phyloP scores from a whole-genome alignment of 768 basidiomycete genomes.

The Panus rudis region DNA sequence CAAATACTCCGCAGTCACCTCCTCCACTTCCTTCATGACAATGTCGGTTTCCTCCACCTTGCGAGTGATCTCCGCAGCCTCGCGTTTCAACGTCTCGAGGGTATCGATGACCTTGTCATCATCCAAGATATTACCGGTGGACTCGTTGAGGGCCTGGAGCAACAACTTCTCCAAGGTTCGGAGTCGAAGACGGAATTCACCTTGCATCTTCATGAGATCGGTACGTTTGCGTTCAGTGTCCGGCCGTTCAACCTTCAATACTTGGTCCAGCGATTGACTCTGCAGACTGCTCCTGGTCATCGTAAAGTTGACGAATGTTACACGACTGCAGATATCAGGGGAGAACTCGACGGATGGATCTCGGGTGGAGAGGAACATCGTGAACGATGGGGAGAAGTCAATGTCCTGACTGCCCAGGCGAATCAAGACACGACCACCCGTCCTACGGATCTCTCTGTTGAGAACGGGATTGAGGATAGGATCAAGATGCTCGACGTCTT shows the following conservation, averaged over 20 bases:
- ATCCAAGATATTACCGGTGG: constrained; percentile 93
- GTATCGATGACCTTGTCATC: constrained; percentile 98
- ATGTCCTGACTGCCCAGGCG: constrained; percentile 97
- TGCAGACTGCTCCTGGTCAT: constrained; percentile 99
- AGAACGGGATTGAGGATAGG: constrained; percentile 96
- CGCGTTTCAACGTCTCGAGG: constrained; percentile 89
- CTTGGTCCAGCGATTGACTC: constrained; percentile 95
- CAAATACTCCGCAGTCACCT: constrained; percentile 90
- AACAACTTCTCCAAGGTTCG: constrained; percentile 89
- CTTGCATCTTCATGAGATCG: constrained; percentile 96
- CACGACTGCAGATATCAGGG: constrained; percentile 96
- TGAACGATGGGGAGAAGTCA: constrained; percentile 99
- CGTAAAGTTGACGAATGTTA: constrained; percentile 93
- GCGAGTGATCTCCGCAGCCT: constrained; percentile 91
- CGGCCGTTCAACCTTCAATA: constrained; percentile 93
- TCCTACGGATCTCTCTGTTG: constrained; percentile 92
- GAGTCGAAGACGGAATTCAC: constrained; percentile 91
- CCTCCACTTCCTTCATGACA: constrained; percentile 93
- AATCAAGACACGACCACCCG: constrained; percentile 95
- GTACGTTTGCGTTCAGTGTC: constrained; percentile 94
- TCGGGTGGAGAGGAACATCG: constrained; percentile 96
- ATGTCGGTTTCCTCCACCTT: constrained; percentile 97
- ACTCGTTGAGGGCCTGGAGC: constrained; percentile 93
- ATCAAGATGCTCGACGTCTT: constrained; percentile 96
- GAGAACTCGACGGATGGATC: constrained; percentile 98